Conservation (phyloP, 1,284 basidiomycete species). For the Sanguinoderma infundibulare region DNA sequence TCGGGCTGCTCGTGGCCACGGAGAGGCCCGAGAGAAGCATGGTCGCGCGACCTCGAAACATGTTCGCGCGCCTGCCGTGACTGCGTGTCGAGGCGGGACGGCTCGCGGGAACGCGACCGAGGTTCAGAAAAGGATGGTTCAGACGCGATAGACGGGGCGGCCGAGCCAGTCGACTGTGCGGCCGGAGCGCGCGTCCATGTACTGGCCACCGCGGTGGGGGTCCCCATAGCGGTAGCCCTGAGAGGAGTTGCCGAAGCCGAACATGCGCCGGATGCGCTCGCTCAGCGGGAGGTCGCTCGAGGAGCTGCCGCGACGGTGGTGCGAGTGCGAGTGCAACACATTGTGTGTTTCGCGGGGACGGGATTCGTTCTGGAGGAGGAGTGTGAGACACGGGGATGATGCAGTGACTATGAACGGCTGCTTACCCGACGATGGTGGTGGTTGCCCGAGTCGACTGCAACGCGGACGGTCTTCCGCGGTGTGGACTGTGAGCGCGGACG, state of each 20-base stretch:
- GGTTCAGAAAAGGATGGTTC: conserved; percentile 25
- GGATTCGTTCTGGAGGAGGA: conserved; percentile 17
- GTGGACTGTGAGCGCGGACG: conserved; percentile 27
- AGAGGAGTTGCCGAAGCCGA: conserved; percentile 50
- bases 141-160: conserved; percentile 54
- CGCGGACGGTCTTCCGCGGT: conserved; percentile 19
- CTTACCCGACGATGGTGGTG: conserved; percentile 15
- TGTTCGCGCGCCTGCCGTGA: conserved; percentile 19
- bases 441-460: conserved; percentile 14
- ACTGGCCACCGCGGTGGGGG: conserved; percentile 31
- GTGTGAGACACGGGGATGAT: not conserved
- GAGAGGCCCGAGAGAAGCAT: no score
- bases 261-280: conserved; percentile 58
- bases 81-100: not conserved
- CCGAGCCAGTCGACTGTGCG: conserved; percentile 56
- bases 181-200: conserved; percentile 53
- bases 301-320: conserved; percentile 24
- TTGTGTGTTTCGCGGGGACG: conserved; percentile 20
- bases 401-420: not conserved
- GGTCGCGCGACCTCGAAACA: not conserved
- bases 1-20: no score
- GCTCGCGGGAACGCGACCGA: conserved; percentile 4
- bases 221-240: conserved; percentile 38
- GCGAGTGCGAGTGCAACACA: conserved; percentile 12
- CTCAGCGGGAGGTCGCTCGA: conserved; percentile 38